Conservation (phyloP, 306 rosid genomes). For the Rosa rugosa region DNA sequence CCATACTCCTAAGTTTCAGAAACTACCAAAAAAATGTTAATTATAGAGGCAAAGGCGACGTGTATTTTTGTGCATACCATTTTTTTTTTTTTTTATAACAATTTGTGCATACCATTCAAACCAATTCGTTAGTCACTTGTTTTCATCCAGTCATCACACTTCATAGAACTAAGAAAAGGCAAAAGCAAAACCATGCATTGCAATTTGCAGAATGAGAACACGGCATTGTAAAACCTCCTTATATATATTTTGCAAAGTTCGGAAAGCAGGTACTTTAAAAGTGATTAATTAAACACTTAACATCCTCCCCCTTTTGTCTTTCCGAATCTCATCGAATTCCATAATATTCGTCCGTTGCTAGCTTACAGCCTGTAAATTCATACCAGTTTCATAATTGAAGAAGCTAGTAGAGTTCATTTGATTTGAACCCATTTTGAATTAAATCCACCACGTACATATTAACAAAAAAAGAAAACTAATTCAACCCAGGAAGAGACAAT, state of each 20-base stretch:
- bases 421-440: neutral
- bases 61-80: neutral
- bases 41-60: neutral
- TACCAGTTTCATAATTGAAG: neutral
- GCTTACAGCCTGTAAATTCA: neutral
- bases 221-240: neutral
- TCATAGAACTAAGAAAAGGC: neutral
- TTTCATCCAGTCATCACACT: neutral
- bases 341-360: slow-evolving; percentile 1
- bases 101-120: neutral
- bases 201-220: neutral
- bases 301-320: neutral
- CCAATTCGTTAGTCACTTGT: slow-evolving; percentile 1
- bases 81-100: no score
- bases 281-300: neutral
- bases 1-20: neutral
- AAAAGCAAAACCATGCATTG: slow-evolving; percentile 1
- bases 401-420: neutral
- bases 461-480: neutral
- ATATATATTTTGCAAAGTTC: neutral
- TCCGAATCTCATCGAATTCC: neutral
- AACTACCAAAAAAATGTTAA: neutral
- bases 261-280: neutral
- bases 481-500: neutral
- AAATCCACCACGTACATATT: neutral